phyloP scores from a whole-genome alignment of 495 filamentous ascomycete species.

The Penicillium malachiteum region DNA sequence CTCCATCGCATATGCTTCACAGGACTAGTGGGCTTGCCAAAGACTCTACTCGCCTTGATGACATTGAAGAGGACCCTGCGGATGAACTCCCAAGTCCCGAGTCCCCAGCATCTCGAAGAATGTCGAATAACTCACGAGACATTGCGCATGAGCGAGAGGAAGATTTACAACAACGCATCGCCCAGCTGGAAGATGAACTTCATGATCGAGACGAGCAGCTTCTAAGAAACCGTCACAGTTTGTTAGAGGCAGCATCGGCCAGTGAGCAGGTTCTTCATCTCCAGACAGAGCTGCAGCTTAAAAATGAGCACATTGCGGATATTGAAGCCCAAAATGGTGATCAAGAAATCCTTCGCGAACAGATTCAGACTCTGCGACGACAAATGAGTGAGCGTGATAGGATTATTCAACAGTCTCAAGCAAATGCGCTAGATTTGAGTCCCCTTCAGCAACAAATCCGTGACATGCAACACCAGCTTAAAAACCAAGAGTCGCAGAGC shows the following conservation, averaged over 20 bases:
- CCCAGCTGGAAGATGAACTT: slow-evolving; percentile 33
- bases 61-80: slow-evolving; percentile 42
- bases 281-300: slow-evolving; percentile 38
- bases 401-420: slow-evolving; percentile 22
- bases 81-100: slow-evolving; percentile 24
- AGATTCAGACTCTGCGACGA: slow-evolving; percentile 33
- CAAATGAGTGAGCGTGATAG: slow-evolving; percentile 32
- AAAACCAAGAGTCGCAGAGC: slow-evolving; percentile 21
- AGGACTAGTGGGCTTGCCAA: slow-evolving; percentile 25
- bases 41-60: slow-evolving; percentile 41
- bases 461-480: slow-evolving; percentile 37
- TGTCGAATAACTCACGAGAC: slow-evolving; percentile 14
- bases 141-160: slow-evolving; percentile 19
- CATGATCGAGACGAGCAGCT: slow-evolving; percentile 41
- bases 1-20: slow-evolving; percentile 45
- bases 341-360: slow-evolving; percentile 29
- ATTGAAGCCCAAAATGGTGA: slow-evolving; percentile 24
- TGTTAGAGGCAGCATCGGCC: slow-evolving; percentile 40
- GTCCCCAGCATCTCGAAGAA: slow-evolving; percentile 35
- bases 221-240: slow-evolving; percentile 30
- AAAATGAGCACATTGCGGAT: slow-evolving; percentile 32
- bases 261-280: slow-evolving; percentile 42
- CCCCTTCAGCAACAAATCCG: slow-evolving; percentile 35
- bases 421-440: slow-evolving; percentile 21
- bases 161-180: slow-evolving; percentile 36